Evolutionary conservation across 345 rosid genomes (phyloP).

Genomic region (Trapa incisa): DNA sequence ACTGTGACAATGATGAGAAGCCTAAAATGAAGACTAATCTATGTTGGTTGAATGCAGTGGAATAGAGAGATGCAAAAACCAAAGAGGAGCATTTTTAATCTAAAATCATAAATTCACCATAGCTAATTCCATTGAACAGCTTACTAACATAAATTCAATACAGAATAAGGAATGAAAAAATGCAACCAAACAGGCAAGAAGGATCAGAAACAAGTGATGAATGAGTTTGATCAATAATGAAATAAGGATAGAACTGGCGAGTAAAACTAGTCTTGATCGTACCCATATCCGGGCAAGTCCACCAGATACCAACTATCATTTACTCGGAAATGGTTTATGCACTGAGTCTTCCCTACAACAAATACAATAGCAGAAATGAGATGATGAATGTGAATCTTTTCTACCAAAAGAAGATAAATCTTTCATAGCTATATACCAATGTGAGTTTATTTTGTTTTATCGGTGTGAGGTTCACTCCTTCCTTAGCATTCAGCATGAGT

Average conservation of each 20-base stretch:
- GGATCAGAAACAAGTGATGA: neutral
- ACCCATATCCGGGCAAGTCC: slow-evolving; percentile 99
- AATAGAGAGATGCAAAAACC: neutral
- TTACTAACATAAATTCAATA: neutral
- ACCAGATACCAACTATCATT: slow-evolving; percentile 89
- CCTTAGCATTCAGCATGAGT: neutral
- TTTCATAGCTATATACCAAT: too few species aligned
- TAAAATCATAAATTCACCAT: neutral
- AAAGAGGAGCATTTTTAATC: neutral
- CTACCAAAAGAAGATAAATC: neutral
- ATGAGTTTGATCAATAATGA: neutral
- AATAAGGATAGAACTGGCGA: neutral
- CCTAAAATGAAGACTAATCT: neutral
- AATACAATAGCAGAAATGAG: neutral
- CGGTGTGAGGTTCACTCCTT: neutral
- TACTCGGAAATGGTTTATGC: slow-evolving; percentile 91
- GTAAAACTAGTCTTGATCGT: slow-evolving; percentile 15
- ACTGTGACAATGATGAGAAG: neutral
- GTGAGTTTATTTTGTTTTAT: too few species aligned
- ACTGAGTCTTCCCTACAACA: slow-evolving; percentile 79
- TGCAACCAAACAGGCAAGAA: neutral
- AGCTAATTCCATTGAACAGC: neutral
- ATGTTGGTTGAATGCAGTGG: neutral
- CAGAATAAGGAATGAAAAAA: neutral
- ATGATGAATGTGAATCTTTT: neutral